phyloP scores from a whole-genome alignment of 2,329 filamentous ascomycete genomes.

The Xylariaceae sp. region DNA sequence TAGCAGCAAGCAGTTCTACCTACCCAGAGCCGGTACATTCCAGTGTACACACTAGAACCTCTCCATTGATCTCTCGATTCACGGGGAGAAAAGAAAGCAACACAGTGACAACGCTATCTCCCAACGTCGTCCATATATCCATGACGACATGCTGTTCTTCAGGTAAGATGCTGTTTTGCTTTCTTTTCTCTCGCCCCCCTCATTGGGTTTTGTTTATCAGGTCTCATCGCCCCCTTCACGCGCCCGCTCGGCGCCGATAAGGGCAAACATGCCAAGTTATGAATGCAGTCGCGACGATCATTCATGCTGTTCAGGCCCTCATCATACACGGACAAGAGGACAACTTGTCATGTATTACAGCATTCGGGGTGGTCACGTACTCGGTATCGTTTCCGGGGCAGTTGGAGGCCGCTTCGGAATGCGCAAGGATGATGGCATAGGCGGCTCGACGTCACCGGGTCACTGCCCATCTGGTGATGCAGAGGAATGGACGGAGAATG shows the following conservation, averaged over 20 bases:
- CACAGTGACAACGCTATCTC: not conserved
- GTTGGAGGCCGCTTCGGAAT: not conserved
- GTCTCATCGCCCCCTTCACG: not conserved
- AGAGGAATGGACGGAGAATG: not conserved
- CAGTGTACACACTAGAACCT: not conserved
- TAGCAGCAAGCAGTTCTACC: not conserved
- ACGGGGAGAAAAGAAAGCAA: not conserved
- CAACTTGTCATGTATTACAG: not conserved
- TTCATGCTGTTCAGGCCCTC: not conserved
- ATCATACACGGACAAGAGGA: not conserved
- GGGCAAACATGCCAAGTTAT: not conserved
- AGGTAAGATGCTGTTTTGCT: conserved; percentile 14
- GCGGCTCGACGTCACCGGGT: not conserved
- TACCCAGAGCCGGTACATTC: not conserved
- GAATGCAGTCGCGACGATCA: not conserved
- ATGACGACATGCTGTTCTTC: conserved; percentile 22
- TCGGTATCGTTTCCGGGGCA: not conserved
- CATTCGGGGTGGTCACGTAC: not conserved
- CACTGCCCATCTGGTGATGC: not conserved
- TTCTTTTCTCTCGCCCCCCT: not conserved
- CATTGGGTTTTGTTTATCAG: not conserved
- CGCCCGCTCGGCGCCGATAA: not conserved
- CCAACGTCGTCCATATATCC: not conserved
- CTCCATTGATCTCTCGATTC: not conserved
- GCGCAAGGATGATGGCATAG: not conserved